phyloP scores from a whole-genome alignment of 495 filamentous ascomycete species.

The Delitschia confertaspora region DNA sequence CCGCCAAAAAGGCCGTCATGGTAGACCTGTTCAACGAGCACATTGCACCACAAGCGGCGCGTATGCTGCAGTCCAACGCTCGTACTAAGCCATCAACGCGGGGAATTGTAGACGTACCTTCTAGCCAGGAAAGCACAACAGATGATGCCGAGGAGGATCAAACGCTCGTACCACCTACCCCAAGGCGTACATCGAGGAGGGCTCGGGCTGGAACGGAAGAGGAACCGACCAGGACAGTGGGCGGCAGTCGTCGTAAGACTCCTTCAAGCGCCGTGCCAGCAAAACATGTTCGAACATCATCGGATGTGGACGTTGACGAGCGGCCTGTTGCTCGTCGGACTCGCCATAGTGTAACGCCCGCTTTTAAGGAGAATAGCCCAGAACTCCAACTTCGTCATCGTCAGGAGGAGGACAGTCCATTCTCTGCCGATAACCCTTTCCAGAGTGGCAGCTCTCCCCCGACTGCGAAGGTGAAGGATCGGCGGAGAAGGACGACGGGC shows the following conservation, averaged over 20 bases:
- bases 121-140: slow-evolving; percentile 45
- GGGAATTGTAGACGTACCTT: slow-evolving; percentile 74
- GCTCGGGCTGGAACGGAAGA: slow-evolving; percentile 25
- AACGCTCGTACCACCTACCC: slow-evolving; percentile 39
- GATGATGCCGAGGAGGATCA: slow-evolving; percentile 36
- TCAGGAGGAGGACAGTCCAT: slow-evolving; percentile 47
- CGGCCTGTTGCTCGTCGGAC: slow-evolving; percentile 26
- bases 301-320: slow-evolving; percentile 36
- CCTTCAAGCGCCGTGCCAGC: slow-evolving; percentile 42
- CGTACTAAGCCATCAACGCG: slow-evolving; percentile 68
- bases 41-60: slow-evolving; percentile 65
- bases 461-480: slow-evolving; percentile 33
- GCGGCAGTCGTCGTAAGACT: slow-evolving; percentile 38
- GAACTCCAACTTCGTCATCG: slow-evolving; percentile 18
- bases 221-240: slow-evolving; percentile 19
- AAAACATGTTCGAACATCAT: slow-evolving; percentile 46
- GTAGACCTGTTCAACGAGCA: slow-evolving; percentile 73
- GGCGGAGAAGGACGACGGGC: slow-evolving; percentile 37
- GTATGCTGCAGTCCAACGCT: slow-evolving; percentile 62
- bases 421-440: slow-evolving; percentile 87
- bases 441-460: slow-evolving; percentile 68
- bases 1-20: slow-evolving; percentile 82
- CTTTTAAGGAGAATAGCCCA: slow-evolving; percentile 36
- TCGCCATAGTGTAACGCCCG: slow-evolving; percentile 43
- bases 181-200: slow-evolving; percentile 22